These are phyloP conservation scores for Rubia tinctorum DNA, from an alignment of 305 asterid species.

Conservation along the genomic window DNA sequence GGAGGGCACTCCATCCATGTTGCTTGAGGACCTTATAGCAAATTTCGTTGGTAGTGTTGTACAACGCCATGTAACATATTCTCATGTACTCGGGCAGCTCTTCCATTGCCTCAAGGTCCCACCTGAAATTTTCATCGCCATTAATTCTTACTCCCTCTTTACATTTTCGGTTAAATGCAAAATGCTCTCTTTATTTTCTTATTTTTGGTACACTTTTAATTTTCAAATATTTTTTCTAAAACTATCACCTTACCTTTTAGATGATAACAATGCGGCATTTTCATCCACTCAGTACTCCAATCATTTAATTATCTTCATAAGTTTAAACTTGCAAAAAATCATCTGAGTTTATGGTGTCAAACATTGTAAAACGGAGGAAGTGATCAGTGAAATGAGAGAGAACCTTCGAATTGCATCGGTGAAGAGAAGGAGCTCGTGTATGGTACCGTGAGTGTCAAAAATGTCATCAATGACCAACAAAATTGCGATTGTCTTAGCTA, in stretches of 20 bases:
- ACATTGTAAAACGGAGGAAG: too few relatives aligned
- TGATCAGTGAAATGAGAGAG: neutral
- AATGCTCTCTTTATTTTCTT: too few relatives aligned
- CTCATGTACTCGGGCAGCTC: constrained; percentile 68
- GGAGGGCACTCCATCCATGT: constrained; percentile 51
- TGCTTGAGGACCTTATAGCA: constrained; percentile 62
- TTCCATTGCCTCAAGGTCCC: constrained; percentile 72
- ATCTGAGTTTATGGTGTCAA: too few relatives aligned
- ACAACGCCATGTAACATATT: constrained; percentile 68
- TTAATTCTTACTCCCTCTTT: too few relatives aligned
- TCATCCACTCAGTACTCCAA: too few relatives aligned
- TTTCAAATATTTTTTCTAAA: too few relatives aligned
- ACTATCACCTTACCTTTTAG: too few relatives aligned
- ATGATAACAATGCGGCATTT: too few relatives aligned
- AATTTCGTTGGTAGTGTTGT: constrained; percentile 62
- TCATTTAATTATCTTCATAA: too few relatives aligned
- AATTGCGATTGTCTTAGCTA: constrained; percentile 40
- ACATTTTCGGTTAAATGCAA: too few relatives aligned
- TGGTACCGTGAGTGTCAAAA: constrained; percentile 33
- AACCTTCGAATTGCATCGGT: constrained; percentile 37
- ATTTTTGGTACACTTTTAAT: too few relatives aligned
- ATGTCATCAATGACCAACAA: constrained; percentile 41
- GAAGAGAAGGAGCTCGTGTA: constrained; percentile 30
- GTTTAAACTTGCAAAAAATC: too few relatives aligned
- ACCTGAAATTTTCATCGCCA: constrained; percentile 31